Percentiles rank a stretch among this genome's conserved stretches.
phyloP scores from a whole-genome alignment of 2,329 filamentous ascomycete genomes.

The Colletotrichum theobromicola region DNA sequence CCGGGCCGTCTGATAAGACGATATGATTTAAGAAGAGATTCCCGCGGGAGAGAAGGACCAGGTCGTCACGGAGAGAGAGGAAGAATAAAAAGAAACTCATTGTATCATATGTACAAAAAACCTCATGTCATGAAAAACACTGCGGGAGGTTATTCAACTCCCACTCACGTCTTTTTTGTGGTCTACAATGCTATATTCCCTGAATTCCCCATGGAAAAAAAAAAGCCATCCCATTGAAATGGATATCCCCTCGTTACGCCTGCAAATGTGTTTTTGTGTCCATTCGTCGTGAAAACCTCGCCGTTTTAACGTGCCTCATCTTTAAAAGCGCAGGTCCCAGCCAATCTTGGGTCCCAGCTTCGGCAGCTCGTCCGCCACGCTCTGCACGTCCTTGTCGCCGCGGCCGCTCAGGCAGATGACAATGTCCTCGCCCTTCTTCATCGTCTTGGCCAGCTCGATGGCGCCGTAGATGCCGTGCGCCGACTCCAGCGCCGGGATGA shows the following conservation, averaged over 20 bases:
- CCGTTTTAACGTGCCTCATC: not conserved
- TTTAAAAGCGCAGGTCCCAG: slow-evolving; percentile 69
- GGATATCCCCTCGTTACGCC: slow-evolving; percentile 1
- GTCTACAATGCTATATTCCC: slow-evolving; percentile 8
- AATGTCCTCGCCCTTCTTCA: slow-evolving; percentile 86
- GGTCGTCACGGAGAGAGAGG: not conserved
- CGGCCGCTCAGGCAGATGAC: slow-evolving; percentile 93
- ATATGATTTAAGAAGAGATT: not conserved
- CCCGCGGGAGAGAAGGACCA: not conserved
- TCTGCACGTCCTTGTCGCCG: slow-evolving; percentile 99
- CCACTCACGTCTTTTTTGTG: not conserved
- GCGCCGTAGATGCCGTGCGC: slow-evolving; percentile 92
- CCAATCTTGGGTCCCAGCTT: slow-evolving; percentile 87
- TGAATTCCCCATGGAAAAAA: not conserved
- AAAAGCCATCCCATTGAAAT: not conserved
- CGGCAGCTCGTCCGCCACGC: slow-evolving; percentile 92
- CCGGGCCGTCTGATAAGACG: slow-evolving; percentile 6
- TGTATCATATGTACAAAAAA: slow-evolving; percentile 24
- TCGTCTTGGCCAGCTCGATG: slow-evolving; percentile 88
- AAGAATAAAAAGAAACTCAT: not conserved
- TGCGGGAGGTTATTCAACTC: not conserved
- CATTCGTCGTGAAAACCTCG: not conserved
- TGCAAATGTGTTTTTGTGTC: not conserved
- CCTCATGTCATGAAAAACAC: not conserved
- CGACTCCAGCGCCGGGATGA: slow-evolving; percentile 94